Evolutionary conservation across 768 basidiomycete species (phyloP).

Genomic region (Tylopilus balloui): DNA sequence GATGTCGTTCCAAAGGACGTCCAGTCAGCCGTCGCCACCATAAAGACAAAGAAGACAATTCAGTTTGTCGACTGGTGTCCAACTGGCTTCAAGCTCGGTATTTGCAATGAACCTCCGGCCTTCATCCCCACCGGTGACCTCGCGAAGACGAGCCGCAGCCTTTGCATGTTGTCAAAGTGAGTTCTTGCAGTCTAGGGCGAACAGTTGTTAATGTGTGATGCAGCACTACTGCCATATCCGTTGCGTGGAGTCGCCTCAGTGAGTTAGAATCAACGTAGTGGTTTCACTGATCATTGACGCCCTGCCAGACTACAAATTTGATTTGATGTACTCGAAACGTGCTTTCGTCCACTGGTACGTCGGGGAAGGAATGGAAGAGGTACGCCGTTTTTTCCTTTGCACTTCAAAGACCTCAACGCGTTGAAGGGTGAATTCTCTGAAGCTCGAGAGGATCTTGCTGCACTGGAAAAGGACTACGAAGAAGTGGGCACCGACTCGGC

Average conservation of each 20-base stretch:
- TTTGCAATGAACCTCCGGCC: slow-evolving; percentile 95
- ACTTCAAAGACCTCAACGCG: slow-evolving; percentile 6
- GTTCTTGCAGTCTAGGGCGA: slow-evolving; percentile 15
- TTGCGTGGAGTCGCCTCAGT: slow-evolving; percentile 89
- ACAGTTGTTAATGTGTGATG: slow-evolving; percentile 3
- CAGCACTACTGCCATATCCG: slow-evolving; percentile 89
- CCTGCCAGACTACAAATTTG: slow-evolving; percentile 87
- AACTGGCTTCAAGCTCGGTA: slow-evolving; percentile 97
- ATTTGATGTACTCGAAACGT: slow-evolving; percentile 95
- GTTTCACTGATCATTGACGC: slow-evolving; percentile 6
- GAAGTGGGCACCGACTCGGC: slow-evolving; percentile 80
- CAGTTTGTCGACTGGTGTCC: slow-evolving; percentile 99
- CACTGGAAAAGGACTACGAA: slow-evolving; percentile 93
- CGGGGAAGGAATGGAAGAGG: slow-evolving; percentile 99
- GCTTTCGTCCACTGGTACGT: slow-evolving; percentile 95
- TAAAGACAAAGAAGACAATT: slow-evolving; percentile 97
- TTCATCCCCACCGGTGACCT: slow-evolving; percentile 92
- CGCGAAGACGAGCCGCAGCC: slow-evolving; percentile 87
- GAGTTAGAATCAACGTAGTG: slow-evolving; percentile 12
- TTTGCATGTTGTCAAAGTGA: slow-evolving; percentile 95
- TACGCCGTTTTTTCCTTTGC: slow-evolving; percentile 19
- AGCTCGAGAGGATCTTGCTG: slow-evolving; percentile 96
- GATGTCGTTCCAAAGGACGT: slow-evolving; percentile 97
- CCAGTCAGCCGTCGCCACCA: slow-evolving; percentile 84
- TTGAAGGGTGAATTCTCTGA: slow-evolving; percentile 92